These are phyloP conservation scores for Austropuccinia psidii DNA, from an alignment of 1,284 basidiomycete genomes.

Conservation along the genomic window DNA sequence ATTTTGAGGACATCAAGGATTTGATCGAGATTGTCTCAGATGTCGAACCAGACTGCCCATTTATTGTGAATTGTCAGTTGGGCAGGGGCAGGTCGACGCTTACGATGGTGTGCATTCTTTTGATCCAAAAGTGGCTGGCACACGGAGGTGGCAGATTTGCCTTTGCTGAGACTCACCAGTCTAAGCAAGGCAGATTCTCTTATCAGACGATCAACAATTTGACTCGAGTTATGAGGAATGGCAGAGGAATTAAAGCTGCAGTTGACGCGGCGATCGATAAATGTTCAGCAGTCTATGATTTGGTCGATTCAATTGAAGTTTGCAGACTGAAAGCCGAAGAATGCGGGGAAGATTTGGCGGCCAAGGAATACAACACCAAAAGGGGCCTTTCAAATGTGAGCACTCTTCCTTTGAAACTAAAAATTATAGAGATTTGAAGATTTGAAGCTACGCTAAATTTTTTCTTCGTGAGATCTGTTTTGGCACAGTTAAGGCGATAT, in stretches of 20 bases:
- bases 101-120: slow-evolving; percentile 73
- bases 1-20: slow-evolving; percentile 47
- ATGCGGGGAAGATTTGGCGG: not conserved
- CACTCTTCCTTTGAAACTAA: slow-evolving; percentile 53
- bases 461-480: slow-evolving; percentile 20
- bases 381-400: slow-evolving; percentile 78
- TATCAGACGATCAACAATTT: slow-evolving; percentile 63
- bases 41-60: slow-evolving; percentile 66
- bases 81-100: slow-evolving; percentile 88
- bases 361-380: slow-evolving; percentile 44
- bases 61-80: slow-evolving; percentile 94
- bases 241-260: slow-evolving; percentile 68
- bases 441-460: not conserved
- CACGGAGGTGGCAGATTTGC: slow-evolving; percentile 39
- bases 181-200: slow-evolving; percentile 39
- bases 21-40: slow-evolving; percentile 74
- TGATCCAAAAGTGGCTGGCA: slow-evolving; percentile 78
- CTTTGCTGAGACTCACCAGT: slow-evolving; percentile 31
- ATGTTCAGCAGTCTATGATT: slow-evolving; percentile 43
- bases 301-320: slow-evolving; percentile 44
- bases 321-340: slow-evolving; percentile 13
- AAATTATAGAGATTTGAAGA: too few relatives aligned
- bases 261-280: slow-evolving; percentile 45
- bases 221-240: slow-evolving; percentile 83
- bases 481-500: slow-evolving; percentile 73